A percentile compares a stretch with the other conserved stretches of the same genome.
Evolutionary conservation across 164 flowering plant species (phyloP).

Genomic region (Nymphaea thermarum): DNA sequence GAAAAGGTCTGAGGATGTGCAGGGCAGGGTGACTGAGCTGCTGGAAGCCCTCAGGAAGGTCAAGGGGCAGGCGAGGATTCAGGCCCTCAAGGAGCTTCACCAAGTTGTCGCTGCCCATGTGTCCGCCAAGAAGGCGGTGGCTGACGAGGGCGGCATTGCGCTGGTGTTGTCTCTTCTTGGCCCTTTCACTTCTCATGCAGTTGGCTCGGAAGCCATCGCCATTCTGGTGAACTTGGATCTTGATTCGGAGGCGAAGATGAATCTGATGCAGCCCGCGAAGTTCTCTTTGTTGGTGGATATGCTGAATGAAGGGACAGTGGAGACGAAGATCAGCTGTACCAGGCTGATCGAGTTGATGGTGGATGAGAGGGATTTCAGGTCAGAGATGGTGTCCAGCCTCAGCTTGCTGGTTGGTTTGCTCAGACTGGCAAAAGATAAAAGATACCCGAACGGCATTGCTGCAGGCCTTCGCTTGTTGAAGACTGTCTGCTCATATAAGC

Average conservation of each 20-base stretch:
- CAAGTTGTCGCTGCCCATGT: constrained; percentile 39
- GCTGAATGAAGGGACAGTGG: constrained; percentile 53
- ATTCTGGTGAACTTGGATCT: constrained; percentile 46
- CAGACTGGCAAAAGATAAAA: constrained; percentile 46
- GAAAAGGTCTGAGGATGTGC: constrained; percentile 77
- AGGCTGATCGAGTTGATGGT: constrained; percentile 32
- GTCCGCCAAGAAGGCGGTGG: constrained; percentile 51
- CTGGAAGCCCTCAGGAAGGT: constrained; percentile 36
- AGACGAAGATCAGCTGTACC: constrained; percentile 47
- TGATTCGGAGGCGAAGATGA: constrained; percentile 30
- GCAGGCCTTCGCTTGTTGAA: constrained; percentile 43
- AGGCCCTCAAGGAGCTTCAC: constrained; percentile 39
- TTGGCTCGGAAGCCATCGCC: constrained; percentile 45
- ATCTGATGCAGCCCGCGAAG: constrained; percentile 46
- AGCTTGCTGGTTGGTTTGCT: constrained; percentile 50
- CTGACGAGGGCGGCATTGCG: constrained; percentile 51
- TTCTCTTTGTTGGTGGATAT: constrained; percentile 51
- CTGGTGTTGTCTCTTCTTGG: constrained; percentile 38
- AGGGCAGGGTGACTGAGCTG: constrained; percentile 31
- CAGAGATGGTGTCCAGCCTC: constrained; percentile 42
- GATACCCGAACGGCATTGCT: constrained; percentile 26
- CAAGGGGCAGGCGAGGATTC: constrained; percentile 51
- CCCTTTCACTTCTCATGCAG: constrained; percentile 56
- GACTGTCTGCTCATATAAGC: constrained; percentile 23
- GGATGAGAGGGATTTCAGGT: constrained; percentile 29